Evolutionary conservation across 805 yeast species (phyloP), one percentile per base, ranked within the genome.

Genomic region (Kurtzmaniella cleridarum): DNA sequence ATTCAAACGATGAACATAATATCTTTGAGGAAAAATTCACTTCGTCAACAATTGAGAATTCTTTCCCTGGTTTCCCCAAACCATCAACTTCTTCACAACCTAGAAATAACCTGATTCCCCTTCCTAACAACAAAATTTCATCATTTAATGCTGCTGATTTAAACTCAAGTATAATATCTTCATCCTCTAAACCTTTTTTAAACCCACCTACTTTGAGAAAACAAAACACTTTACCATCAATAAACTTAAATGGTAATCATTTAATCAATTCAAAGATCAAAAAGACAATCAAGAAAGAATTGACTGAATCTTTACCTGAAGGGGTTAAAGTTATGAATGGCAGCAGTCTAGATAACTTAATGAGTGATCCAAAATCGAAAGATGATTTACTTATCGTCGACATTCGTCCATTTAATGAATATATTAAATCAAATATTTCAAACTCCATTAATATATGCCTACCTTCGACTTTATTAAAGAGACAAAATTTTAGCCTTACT

Each of bases 391-490:
- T 86, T n/a, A 51, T 84, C 2, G 64, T 88, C 12, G 98, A 90
- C 55, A 81, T 84, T 9, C 66, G 98, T 40, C 86, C 96, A 0
- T 87, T 80, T 54, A 79, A 84, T 17, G 91, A 85, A 41, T 87
- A 66, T 54, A 71, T 80, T 32, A 73, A 69, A 42, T 54, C 70
- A 2, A 88, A 81, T 44, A 59, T 91, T 10, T 51, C 49, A 3
- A 66, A 73, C 31, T 75, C 97, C 1, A 66, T 86, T 33, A 87
- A 87, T 55, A 73, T 91, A 28, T 86, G 95, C 57, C 62, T 90
- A 11, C 97, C 98, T 2, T 83, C 95, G n/a, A 90, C 97, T 0
- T 66, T 90, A 31, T 64, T 90, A 45, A 84, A 81, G 55, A 73
- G 98, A 46, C 66, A 79, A 26, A 82, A 81, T 38, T 90, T 85